A percentile compares a stretch with the other conserved stretches of the same genome.
Conservation (phyloP, 768 basidiomycete species). For the Kwoniella dejecticola region DNA sequence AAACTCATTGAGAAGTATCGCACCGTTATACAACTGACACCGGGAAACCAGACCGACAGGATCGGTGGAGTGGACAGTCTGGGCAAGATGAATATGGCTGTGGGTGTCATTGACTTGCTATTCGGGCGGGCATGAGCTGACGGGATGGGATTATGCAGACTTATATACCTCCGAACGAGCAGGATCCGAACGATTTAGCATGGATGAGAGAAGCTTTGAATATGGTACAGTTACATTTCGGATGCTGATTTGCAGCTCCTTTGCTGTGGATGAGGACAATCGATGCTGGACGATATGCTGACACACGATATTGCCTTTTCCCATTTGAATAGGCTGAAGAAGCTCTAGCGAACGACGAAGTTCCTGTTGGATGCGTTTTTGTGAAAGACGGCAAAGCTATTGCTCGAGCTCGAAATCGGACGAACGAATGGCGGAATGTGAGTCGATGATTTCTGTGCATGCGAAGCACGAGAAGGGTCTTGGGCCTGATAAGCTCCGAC, state of each 20-base stretch:
- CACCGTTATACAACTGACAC: too few species aligned
- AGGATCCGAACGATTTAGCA: constrained; percentile 55
- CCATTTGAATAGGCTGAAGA: constrained; percentile 59
- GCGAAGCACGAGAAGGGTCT: not conserved
- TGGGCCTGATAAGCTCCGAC: not conserved
- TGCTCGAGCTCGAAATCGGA: constrained; percentile 85
- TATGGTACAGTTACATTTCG: too few species aligned
- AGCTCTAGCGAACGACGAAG: constrained; percentile 79
- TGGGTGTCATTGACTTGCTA: not conserved
- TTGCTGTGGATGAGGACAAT: too few species aligned
- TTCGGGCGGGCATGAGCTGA: not conserved
- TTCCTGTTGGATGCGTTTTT: constrained; percentile 96
- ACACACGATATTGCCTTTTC: not conserved
- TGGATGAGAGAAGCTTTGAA: constrained; percentile 84
- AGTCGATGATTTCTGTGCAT: constrained; percentile 27
- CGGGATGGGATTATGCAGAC: constrained; percentile 16
- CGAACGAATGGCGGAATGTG: constrained; percentile 91
- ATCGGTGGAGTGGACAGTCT: too few species aligned
- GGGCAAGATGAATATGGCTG: constrained; percentile 17
- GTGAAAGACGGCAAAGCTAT: constrained; percentile 76
- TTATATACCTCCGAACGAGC: constrained; percentile 56
- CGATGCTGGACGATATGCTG: not conserved
- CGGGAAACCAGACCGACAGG: too few species aligned
- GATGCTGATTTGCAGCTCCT: too few species aligned
- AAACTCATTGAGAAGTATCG: too few species aligned